Evolutionary conservation across 228 moss, liverwort and hornwort species (phyloP), one percentile per base, ranked within the genome.

Genomic region (Sphagnum magellanicum): DNA sequence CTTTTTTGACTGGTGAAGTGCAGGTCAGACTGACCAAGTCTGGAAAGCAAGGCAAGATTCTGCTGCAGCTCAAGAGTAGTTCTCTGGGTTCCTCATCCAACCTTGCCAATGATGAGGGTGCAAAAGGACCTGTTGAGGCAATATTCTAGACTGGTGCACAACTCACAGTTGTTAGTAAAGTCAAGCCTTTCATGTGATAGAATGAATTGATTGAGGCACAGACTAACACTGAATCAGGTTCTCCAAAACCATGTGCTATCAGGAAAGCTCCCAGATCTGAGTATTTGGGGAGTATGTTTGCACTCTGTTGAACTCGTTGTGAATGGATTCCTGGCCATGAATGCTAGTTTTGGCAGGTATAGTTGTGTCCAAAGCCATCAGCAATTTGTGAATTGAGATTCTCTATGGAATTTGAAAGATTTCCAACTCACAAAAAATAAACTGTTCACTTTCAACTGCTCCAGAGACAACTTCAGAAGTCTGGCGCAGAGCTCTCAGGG

Each of bases 381-480:
- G 32, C 32, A 32, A 32, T 32, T 32, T 32, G 32, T 32, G 32
- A 32, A 32, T 32, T 32, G 32, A 32, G 32, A 32, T 32, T 32
- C 32, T 32, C 32, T 32, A 32, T 32, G 32, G 32, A 32, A 32
- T 32, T 32, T 32, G n/a, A 14, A 12, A 64, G 6, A 49, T 48
- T 64, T 6, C 50, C 10, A 13, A 48, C 64, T 0, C 4, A 14
- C 48, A 64, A 48, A 64, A 48, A 50, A 64, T 4, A 13, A 9
- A 16, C n/a, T 16, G 51, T 51, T 67, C 14, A 50, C 50, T 49
- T 53, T 51, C 17, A 50, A 64, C 64, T 64, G 49, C 49, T 15
- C 15, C 52, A 67, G 52, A 67, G 51, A 17, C 65, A 66, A 48
- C 48, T 50, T 10, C 65, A 66, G 51, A 60, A 7, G 52, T 73